Base-by-base conservation (phyloP, 169 alveolate genomes). In the Eimeria necatrix region DNA sequence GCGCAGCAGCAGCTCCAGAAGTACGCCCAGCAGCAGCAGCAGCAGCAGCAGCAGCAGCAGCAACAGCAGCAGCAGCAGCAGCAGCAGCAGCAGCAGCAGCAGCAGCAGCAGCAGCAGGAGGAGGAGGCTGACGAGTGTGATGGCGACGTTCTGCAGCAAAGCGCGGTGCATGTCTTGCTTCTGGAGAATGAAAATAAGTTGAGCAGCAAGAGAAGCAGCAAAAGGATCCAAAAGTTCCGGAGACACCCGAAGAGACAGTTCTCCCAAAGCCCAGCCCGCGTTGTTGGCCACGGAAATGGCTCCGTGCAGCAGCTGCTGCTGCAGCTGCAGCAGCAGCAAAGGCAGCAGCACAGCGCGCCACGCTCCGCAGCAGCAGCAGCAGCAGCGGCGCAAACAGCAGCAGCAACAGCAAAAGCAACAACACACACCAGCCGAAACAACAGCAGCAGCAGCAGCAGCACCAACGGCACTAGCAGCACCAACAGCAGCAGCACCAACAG, bases 251-350 rank as follows among this genome's bases (percentile, higher is more conserved):
- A 94, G 89, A 74, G 97, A 96, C 59, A 97, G 60, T 95, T 97
- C 98, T 20, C 98, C 98, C 16, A 97, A 95, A 26, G 98, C 98
- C 98, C 98, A 97, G 56, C 97, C 96, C n/a, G 98, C 98, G 86
- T 97, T 97, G 95, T 97, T 97, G 56, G 97, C 94, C 86, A 97
- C 98, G 14, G 97, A 96, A 32, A 96, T 92, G 68, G 97, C 94
- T 12, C 95, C 90, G 53, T 94, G 96, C 51, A 96, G 85, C 51
- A 96, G 95, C 71, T 96, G 97, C 60, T 95, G 74, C 52, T 84
- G 59, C 93, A 41, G 83, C 92, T 52, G 92, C 56, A 18, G 10
- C n/a, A 91, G 12, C n/a, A n/a, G 41, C 24, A 4, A 6, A 24
- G 8, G 68, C 70, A 20, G 24, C 12, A 24, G 32, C 18, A 24